Base-by-base conservation (phyloP, 2,329 filamentous ascomycete genomes). In the Pestalotiopsis sp. region DNA sequence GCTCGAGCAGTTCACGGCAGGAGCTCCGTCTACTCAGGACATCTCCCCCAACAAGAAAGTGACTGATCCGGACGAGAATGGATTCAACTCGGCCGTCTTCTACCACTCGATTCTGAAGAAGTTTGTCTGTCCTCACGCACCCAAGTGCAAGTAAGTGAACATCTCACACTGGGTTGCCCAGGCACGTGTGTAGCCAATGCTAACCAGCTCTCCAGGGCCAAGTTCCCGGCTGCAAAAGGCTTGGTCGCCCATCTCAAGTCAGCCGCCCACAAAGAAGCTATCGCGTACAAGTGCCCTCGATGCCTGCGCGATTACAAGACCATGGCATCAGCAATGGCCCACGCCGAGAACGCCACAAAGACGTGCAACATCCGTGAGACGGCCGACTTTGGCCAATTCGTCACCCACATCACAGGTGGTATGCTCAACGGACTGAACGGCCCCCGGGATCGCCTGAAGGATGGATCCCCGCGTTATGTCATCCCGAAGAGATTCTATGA, bases 51-150 rank as follows among this genome's bases (percentile, higher is more conserved):
- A 52, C 66, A 39, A 71, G 31, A 72, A 69, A 25, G 71, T 75
- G 3, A 66, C 80, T 45, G 82, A 91, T 68, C 88, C 89, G 0
- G 71, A 80, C 3, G 80, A 83, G 64, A 77, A 76, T 0, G 77
- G 80, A 11, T 91, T 87, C 77, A 82, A 85, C 57, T 76, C 82
- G 1, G 77, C 80, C 1, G 77, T 79, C 5, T 90, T 89, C 79
- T 83, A 75, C 67, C 79, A 84, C 56, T 66, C 76, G 0, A 76
- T 82, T 38, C 78, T 81, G 1, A 75, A 79, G 60, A 81, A 79
- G 63, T 92, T 83, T 78, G 80, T 77, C 66, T 92, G 90, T 67
- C 89, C 89, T 0, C 83, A 86, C 67, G 70, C 72, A 1, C 72
- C 76, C 3, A 25, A 39, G 38, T 91, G 90, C 83, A 78, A 80